Evolutionary conservation across 768 basidiomycete genomes (phyloP), one percentile per base, ranked within the genome.

Genomic region (Leccinum sublutescens): DNA sequence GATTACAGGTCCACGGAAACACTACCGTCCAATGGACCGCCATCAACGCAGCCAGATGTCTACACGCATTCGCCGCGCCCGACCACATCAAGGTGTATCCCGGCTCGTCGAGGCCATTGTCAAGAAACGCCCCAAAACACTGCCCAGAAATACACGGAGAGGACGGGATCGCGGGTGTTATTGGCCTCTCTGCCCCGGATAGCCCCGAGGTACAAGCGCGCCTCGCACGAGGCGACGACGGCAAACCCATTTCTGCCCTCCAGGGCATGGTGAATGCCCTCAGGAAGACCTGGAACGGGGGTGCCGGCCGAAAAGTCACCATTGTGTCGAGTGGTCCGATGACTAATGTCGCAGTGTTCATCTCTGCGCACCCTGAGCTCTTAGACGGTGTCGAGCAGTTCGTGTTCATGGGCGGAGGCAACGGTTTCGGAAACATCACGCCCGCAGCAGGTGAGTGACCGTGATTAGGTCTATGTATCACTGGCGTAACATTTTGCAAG

Each of bases 361-460:
- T 87, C 17, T 76, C 77, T 58, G 81, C 80, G 2, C 82, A 85
- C 76, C 82, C 85, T 0, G 78, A 83, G 29, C 73, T 86, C 3
- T 61, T 82, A 19, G 75, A 76, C 3, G 80, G 74, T 11, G 71
- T 86, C 6, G 78, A 79, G 45, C 74, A 81, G 55, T 75, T 85
- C 47, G 80, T 84, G 14, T 80, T 93, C 66, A 95, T 96, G 93
- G 93, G 93, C 11, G 93, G 93, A n/a, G 92, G 85, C 2, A 86
- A 92, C 29, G 93, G 93, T 9, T 68, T 91, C 23, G 93, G 93
- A 0, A 95, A 95, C 67, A 78, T 87, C 33, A 87, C 89, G 8
- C 78, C 92, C 14, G 87, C 85, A 11, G 91, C 91, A 66, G 85
- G 86, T 85, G 57, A 49, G 74, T 60, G 2, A 58, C 12, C 4